phyloP scores from a whole-genome alignment of 2,329 filamentous ascomycete species.

The Hypomyces rosellus region DNA sequence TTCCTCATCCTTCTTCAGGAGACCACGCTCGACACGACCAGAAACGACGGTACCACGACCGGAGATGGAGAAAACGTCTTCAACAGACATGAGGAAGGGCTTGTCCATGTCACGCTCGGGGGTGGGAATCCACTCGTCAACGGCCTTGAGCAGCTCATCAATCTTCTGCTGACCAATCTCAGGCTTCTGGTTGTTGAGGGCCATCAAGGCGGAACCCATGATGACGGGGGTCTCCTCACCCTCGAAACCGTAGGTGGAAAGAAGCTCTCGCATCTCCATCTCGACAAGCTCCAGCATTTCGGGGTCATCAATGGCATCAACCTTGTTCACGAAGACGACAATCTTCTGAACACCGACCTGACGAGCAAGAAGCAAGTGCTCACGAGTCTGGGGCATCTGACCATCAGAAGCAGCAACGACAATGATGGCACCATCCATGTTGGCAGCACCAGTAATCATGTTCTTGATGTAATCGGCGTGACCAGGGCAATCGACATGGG shows the following conservation, averaged over 20 bases:
- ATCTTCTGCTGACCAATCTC: conserved; percentile 87
- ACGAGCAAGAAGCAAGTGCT: conserved; percentile 94
- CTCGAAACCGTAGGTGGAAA: conserved; percentile 90
- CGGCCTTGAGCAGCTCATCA: conserved; percentile 81
- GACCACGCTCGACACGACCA: conserved; percentile 93
- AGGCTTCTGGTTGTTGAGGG: conserved; percentile 75
- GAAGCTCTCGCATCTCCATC: conserved; percentile 99
- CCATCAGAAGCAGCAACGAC: conserved; percentile 97
- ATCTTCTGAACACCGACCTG: conserved; percentile 98
- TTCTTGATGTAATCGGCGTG: conserved; percentile 99
- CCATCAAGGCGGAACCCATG: conserved; percentile 93
- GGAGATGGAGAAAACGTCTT: conserved; percentile 84
- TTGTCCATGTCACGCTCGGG: conserved; percentile 92
- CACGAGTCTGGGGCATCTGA: conserved; percentile 99
- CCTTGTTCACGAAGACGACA: conserved; percentile 99
- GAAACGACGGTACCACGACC: conserved; percentile 96
- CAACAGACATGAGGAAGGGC: conserved; percentile 98
- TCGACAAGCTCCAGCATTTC: conserved; percentile 99
- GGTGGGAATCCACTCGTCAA: conserved; percentile 95
- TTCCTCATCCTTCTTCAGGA: conserved; percentile 88
- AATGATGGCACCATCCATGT: conserved; percentile 99
- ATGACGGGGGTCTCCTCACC: conserved; percentile 96
- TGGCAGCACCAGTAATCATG: conserved; percentile 99
- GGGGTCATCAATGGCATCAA: conserved; percentile 92
- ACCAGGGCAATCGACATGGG: conserved; percentile 98